Evolutionary conservation across 805 yeast species (phyloP).

Genomic region (Kluyveromyces dobzhanskii): DNA sequence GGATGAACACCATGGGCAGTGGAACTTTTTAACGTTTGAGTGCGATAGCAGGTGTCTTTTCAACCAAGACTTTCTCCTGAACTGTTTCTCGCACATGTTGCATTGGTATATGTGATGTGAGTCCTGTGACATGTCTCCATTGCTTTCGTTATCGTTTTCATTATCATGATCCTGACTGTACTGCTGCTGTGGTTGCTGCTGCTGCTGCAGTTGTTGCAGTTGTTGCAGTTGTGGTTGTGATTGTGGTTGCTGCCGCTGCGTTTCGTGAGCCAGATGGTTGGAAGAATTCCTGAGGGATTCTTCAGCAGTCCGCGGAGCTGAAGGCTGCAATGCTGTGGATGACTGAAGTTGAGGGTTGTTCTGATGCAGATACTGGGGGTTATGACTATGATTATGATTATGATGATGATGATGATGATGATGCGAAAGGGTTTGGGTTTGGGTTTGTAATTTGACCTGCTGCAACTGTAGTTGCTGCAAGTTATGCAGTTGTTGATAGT

Average conservation of each 20-base stretch:
- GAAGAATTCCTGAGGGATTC: background rate
- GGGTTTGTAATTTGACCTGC: background rate
- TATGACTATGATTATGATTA: too few relatives aligned
- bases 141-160: constrained; percentile 2
- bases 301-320: too few relatives aligned
- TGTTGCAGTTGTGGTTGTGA: background rate
- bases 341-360: too few relatives aligned
- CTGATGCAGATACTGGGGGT: too few relatives aligned
- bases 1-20: constrained; percentile 26
- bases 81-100: constrained; percentile 24
- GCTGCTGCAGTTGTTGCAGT: constrained; percentile 1
- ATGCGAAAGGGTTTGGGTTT: constrained; percentile 1
- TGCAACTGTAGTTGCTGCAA: background rate
- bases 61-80: constrained; percentile 27
- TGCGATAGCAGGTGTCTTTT: constrained; percentile 26
- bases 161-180: background rate
- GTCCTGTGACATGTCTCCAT: constrained; percentile 6
- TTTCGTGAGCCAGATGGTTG: too few relatives aligned
- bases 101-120: constrained; percentile 21
- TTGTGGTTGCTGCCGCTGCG: too few relatives aligned
- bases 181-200: background rate
- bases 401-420: too few relatives aligned
- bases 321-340: background rate
- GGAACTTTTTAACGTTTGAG: constrained; percentile 18
- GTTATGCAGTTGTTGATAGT: background rate